phyloP scores from a whole-genome alignment of 2,329 filamentous ascomycete species.

The Xylariaceae sp. region DNA sequence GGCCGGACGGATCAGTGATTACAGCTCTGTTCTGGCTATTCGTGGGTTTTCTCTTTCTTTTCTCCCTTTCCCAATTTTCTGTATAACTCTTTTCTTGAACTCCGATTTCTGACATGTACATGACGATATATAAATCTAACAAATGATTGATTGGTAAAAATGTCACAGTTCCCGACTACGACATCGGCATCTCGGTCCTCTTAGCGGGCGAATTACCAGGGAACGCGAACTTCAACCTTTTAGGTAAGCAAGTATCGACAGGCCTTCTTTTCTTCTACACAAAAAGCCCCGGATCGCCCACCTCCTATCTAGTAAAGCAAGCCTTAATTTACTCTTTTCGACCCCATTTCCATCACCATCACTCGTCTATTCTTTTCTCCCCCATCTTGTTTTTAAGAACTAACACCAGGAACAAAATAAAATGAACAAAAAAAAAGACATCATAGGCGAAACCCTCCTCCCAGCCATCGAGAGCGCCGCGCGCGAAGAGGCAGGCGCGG shows the following conservation, averaged over 20 bases:
- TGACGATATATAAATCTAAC: too few relatives aligned
- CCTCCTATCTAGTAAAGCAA: not conserved
- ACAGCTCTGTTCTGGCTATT: slow-evolving; percentile 34
- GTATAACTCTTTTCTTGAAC: slow-evolving; percentile 1
- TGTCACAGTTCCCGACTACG: slow-evolving; percentile 36
- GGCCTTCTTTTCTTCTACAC: slow-evolving; percentile 1
- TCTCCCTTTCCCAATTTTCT: not conserved
- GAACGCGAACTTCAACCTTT: slow-evolving; percentile 27
- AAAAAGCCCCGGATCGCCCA: not conserved
- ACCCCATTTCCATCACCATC: too few relatives aligned
- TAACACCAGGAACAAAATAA: too few relatives aligned
- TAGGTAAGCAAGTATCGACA: slow-evolving; percentile 14
- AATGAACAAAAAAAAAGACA: slow-evolving; percentile 19
- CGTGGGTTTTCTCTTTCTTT: slow-evolving; percentile 4
- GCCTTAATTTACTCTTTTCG: too few relatives aligned
- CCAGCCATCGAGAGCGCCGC: slow-evolving; percentile 28
- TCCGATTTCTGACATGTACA: not conserved
- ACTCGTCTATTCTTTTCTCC: too few relatives aligned
- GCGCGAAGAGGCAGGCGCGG: slow-evolving; percentile 24
- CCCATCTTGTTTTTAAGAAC: too few relatives aligned
- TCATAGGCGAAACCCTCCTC: slow-evolving; percentile 25
- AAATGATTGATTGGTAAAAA: too few relatives aligned
- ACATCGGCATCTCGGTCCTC: slow-evolving; percentile 37
- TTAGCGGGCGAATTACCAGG: slow-evolving; percentile 30
- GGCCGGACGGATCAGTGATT: slow-evolving; percentile 35